phyloP scores from a whole-genome alignment of 1,284 basidiomycete species.

The Ustilago hordei region DNA sequence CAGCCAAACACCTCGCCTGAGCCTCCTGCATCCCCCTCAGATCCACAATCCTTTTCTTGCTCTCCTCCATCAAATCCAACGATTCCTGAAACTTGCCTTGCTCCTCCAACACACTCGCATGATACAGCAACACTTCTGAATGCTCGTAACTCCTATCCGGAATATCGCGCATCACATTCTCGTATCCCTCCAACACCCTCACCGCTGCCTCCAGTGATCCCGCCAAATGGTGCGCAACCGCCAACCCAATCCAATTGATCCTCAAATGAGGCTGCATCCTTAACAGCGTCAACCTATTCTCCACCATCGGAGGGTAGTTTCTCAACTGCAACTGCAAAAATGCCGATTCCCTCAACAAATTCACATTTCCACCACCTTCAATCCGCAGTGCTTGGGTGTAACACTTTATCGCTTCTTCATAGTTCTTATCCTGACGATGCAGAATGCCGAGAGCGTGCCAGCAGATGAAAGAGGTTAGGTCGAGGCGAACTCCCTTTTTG shows the following conservation, averaged over 20 bases:
- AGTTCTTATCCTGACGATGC: constrained; percentile 81
- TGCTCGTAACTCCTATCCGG: constrained; percentile 74
- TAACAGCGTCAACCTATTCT: constrained; percentile 85
- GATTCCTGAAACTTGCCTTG: constrained; percentile 73
- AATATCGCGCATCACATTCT: constrained; percentile 62
- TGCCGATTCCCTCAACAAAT: constrained; percentile 90
- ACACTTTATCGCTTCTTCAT: constrained; percentile 85
- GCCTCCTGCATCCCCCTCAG: constrained; percentile 36
- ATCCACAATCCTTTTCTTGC: constrained; percentile 68
- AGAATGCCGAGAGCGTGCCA: constrained; percentile 92
- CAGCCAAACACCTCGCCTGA: constrained; percentile 72
- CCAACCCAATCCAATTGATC: constrained; percentile 89
- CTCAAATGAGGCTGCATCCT: constrained; percentile 84
- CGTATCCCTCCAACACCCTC: constrained; percentile 78
- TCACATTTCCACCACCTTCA: constrained; percentile 89
- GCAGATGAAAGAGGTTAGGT: constrained; percentile 92
- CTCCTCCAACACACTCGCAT: constrained; percentile 83
- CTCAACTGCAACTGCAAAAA: constrained; percentile 91
- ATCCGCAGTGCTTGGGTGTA: constrained; percentile 82
- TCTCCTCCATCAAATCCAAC: constrained; percentile 57
- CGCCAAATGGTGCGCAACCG: constrained; percentile 87
- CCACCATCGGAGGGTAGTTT: constrained; percentile 81
- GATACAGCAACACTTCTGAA: constrained; percentile 85
- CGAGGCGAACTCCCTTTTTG: constrained; percentile 83
- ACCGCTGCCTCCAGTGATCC: constrained; percentile 81